Conservation (phyloP, 148 eudicot genomes). For the Amaranthus cruentus region DNA sequence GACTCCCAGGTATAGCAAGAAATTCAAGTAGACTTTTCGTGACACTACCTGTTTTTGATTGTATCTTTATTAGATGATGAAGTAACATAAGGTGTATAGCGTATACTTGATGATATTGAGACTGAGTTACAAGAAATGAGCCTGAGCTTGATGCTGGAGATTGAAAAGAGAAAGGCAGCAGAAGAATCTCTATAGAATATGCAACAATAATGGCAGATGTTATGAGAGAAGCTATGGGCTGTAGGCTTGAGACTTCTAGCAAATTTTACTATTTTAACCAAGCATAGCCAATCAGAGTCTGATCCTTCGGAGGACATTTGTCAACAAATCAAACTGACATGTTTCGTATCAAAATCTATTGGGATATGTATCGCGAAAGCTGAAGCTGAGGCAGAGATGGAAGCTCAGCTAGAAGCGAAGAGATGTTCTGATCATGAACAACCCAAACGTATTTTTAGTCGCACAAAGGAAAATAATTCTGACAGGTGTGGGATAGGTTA, state of each 20-base stretch:
- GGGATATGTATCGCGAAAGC: slow-evolving; percentile 74
- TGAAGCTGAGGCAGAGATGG: slow-evolving; percentile 76
- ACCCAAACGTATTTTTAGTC: too few relatives aligned
- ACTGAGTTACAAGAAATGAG: too few relatives aligned
- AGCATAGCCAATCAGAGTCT: slow-evolving; percentile 31
- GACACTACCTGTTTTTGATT: not conserved
- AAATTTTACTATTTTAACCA: slow-evolving; percentile 9
- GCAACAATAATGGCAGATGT: too few relatives aligned
- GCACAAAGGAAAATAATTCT: too few relatives aligned
- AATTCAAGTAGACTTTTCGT: not conserved
- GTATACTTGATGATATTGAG: too few relatives aligned
- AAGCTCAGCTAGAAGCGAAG: slow-evolving; percentile 67
- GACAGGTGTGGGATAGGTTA: too few relatives aligned
- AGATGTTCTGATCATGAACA: too few relatives aligned
- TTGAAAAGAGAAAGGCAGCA: too few relatives aligned
- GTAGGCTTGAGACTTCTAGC: too few relatives aligned
- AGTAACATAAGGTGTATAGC: not conserved
- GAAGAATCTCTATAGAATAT: too few relatives aligned
- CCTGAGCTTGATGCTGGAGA: too few relatives aligned
- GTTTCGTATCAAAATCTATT: slow-evolving; percentile 61
- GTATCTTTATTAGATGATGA: slow-evolving; percentile 5
- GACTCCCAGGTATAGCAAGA: slow-evolving; percentile 53
- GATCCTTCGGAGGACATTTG: slow-evolving; percentile 56
- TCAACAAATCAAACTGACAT: slow-evolving; percentile 54
- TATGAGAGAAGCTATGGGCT: too few relatives aligned